Evolutionary conservation across 2,329 filamentous ascomycete genomes (phyloP).

Genomic region (Beauveria brongniartii): DNA sequence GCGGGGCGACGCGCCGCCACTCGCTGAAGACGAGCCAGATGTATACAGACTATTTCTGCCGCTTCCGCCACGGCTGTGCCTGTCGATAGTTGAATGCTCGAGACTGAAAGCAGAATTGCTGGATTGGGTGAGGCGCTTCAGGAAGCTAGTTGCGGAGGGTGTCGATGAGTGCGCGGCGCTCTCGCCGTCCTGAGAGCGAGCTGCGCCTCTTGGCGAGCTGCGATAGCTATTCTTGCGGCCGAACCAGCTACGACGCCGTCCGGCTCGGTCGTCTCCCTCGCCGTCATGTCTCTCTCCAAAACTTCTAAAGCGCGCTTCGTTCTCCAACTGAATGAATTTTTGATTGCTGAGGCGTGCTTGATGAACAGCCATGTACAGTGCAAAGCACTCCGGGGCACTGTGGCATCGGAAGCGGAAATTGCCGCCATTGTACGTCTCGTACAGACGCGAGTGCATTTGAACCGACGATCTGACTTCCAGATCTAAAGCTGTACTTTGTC

Average conservation of each 20-base stretch:
- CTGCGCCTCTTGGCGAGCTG: constrained; percentile 52
- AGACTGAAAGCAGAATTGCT: constrained; percentile 73
- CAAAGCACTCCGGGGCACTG: constrained; percentile 67
- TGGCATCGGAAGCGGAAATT: constrained; percentile 89
- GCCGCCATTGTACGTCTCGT: constrained; percentile 49
- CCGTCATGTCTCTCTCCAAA: constrained; percentile 52
- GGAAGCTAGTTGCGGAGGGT: constrained; percentile 69
- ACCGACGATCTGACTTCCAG: constrained; percentile 89
- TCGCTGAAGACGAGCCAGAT: constrained; percentile 43
- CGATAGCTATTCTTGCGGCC: constrained; percentile 58
- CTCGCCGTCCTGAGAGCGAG: constrained; percentile 64
- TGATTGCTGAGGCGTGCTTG: constrained; percentile 85
- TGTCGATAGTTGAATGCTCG: constrained; percentile 65
- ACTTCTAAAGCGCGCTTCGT: constrained; percentile 62
- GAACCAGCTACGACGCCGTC: constrained; percentile 48
- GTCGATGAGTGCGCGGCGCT: constrained; percentile 53
- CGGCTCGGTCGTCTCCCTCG: constrained; percentile 41
- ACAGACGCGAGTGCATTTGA: constrained; percentile 61
- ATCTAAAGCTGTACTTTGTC: constrained; percentile 85
- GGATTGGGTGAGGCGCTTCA: constrained; percentile 66
- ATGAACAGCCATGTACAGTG: constrained; percentile 80
- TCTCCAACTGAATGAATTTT: constrained; percentile 65
- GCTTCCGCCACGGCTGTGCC: constrained; percentile 40
- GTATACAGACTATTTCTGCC: constrained; percentile 54
- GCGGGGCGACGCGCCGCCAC: constrained; percentile 40